phyloP scores from a whole-genome alignment of 208 protist species.

The Naegleria fowleri region DNA sequence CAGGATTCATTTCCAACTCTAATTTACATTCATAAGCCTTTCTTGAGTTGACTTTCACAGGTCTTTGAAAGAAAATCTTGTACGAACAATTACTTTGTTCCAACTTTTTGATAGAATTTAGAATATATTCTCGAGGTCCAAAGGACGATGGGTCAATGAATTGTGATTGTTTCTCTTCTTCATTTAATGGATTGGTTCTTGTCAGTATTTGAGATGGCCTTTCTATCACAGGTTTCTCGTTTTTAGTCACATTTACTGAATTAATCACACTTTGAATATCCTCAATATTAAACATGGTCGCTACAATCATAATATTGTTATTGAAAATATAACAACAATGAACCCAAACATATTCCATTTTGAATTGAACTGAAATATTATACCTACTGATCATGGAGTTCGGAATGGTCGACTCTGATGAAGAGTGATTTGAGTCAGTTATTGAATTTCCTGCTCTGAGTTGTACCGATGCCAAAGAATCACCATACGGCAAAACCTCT shows the following conservation, averaged over 20 bases:
- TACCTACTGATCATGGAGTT: not conserved
- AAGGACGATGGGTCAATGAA: not conserved
- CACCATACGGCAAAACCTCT: not conserved
- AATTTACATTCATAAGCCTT: not conserved
- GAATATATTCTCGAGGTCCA: not conserved
- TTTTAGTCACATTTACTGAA: too few species aligned
- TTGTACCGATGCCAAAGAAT: not conserved
- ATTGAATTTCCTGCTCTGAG: not conserved
- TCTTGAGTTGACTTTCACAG: not conserved
- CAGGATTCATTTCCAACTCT: not conserved
- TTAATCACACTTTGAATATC: not conserved
- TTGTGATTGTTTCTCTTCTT: not conserved
- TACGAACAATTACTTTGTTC: not conserved
- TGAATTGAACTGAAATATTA: too few species aligned
- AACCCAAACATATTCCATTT: too few species aligned
- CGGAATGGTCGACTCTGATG: not conserved
- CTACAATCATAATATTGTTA: not conserved
- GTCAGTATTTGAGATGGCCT: too few species aligned
- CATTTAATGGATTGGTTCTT: too few species aligned
- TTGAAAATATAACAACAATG: not conserved
- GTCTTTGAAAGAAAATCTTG: not conserved
- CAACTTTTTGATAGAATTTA: not conserved
- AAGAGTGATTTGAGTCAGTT: not conserved
- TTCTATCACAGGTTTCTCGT: too few species aligned
- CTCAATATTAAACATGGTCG: not conserved